phyloP scores from a whole-genome alignment of 768 basidiomycete species.

The Fibroporia radiculosa region DNA sequence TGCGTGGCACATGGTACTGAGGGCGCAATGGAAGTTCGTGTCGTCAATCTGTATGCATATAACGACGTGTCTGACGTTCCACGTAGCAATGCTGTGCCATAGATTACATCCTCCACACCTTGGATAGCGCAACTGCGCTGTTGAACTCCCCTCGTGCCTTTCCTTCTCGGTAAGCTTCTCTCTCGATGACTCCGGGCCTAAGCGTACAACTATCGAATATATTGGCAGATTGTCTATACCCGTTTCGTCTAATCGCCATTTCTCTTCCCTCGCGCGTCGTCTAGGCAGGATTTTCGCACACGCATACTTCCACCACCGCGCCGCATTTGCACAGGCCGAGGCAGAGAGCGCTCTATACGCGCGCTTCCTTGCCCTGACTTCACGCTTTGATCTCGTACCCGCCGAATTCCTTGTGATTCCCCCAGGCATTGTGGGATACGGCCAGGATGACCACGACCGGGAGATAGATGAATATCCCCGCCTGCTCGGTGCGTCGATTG shows the following conservation, averaged over 20 bases:
- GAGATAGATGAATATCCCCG: constrained; percentile 6
- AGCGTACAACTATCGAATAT: constrained; percentile 9
- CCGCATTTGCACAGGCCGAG: constrained; percentile 84
- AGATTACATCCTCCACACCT: constrained; percentile 89
- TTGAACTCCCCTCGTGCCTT: constrained; percentile 89
- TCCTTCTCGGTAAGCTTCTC: constrained; percentile 62
- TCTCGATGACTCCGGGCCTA: too few relatives aligned
- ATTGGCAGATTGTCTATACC: constrained; percentile 69
- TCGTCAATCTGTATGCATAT: not conserved
- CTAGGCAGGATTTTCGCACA: constrained; percentile 95
- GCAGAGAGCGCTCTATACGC: constrained; percentile 86
- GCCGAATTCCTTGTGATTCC: constrained; percentile 81
- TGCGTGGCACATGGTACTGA: constrained; percentile 93
- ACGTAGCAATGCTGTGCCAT: constrained; percentile 92
- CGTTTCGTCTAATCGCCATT: constrained; percentile 75
- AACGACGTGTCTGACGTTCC: too few relatives aligned
- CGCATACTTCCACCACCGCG: constrained; percentile 92
- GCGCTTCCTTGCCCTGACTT: constrained; percentile 79
- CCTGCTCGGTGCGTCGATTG: constrained; percentile 32
- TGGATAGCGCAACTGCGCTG: constrained; percentile 89
- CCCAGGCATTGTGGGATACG: constrained; percentile 25
- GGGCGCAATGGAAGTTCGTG: constrained; percentile 72
- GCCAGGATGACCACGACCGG: constrained; percentile 16
- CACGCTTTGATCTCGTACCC: constrained; percentile 76
- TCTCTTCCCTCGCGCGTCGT: constrained; percentile 81